Conservation (phyloP, 768 basidiomycete genomes). For the Russula compacta region DNA sequence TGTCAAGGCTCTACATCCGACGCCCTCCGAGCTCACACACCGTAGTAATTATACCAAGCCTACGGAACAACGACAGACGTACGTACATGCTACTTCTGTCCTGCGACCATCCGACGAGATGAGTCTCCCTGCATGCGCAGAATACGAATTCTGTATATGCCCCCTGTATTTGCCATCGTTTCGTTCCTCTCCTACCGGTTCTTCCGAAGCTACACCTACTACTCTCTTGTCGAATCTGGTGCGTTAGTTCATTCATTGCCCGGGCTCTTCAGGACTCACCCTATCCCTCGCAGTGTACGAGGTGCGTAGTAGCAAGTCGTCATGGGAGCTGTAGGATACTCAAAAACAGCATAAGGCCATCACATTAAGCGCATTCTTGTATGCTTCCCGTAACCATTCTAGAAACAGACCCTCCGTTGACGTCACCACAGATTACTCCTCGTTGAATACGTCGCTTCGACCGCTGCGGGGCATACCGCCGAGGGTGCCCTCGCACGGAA, state of each 20-base stretch:
- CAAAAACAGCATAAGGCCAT: constrained; percentile 42
- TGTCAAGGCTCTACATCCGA: constrained; percentile 20
- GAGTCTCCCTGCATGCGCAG: constrained; percentile 32
- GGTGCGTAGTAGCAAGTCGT: constrained; percentile 29
- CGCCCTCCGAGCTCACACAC: not conserved
- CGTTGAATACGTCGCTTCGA: constrained; percentile 76
- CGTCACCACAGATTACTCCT: constrained; percentile 51
- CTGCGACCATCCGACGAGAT: too few species aligned
- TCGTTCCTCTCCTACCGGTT: constrained; percentile 82
- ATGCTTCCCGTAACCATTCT: constrained; percentile 23
- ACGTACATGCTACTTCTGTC: constrained; percentile 9
- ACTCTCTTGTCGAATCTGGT: constrained; percentile 44
- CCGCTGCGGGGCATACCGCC: constrained; percentile 51
- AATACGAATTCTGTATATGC: constrained; percentile 79
- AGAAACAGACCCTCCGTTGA: not conserved
- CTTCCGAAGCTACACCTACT: constrained; percentile 70
- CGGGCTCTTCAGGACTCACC: constrained; percentile 30
- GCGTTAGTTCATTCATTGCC: constrained; percentile 16
- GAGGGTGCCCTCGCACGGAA: constrained; percentile 66
- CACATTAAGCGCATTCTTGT: constrained; percentile 83
- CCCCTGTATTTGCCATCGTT: constrained; percentile 68
- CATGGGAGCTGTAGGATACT: not conserved
- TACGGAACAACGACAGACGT: constrained; percentile 76
- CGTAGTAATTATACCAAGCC: constrained; percentile 62
- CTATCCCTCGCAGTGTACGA: constrained; percentile 46